Conservation (phyloP, 2,329 filamentous ascomycete genomes). For the Neocatenulostroma microsporum region DNA sequence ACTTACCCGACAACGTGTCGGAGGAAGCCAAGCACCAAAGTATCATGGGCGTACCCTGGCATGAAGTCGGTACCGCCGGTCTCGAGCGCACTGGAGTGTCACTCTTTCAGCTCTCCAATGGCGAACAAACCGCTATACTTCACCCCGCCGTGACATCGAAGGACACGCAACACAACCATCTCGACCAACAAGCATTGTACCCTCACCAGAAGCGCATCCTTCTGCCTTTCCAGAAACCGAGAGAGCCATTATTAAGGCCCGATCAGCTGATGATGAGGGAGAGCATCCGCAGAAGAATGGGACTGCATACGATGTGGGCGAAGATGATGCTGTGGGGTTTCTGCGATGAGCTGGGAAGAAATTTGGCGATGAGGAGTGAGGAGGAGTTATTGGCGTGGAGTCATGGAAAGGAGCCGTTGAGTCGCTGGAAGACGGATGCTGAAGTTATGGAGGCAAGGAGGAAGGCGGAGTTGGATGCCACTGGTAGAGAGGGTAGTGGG, state of each 20-base stretch:
- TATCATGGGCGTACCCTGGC: conserved; percentile 46
- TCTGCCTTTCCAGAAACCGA: conserved; percentile 9
- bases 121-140: conserved; percentile 1
- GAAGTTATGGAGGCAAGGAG: conserved; percentile 2
- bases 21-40: conserved; percentile 19
- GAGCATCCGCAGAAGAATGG: conserved; percentile 43
- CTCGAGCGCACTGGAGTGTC: conserved; percentile 39
- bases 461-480: too few relatives aligned
- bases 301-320: conserved; percentile 47
- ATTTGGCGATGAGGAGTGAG: conserved; percentile 6
- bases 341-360: conserved; percentile 10
- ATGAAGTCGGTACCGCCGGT: conserved; percentile 47
- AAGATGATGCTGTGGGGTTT: conserved; percentile 56
- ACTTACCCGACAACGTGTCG: conserved; percentile 20
- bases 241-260: conserved; percentile 40
- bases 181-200: conserved; percentile 10
- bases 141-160: conserved; percentile 9
- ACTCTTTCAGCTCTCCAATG: conserved; percentile 2
- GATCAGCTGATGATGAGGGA: conserved; percentile 56
- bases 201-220: conserved; percentile 9
- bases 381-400: conserved; percentile 9
- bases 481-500: too few relatives aligned
- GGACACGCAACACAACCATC: conserved; percentile 7
- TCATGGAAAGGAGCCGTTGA: conserved; percentile 5
- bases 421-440: conserved; percentile 4